These are phyloP conservation scores for Ilex aquifolium DNA, from an alignment of 257 asterid species.

Conservation along the genomic window DNA sequence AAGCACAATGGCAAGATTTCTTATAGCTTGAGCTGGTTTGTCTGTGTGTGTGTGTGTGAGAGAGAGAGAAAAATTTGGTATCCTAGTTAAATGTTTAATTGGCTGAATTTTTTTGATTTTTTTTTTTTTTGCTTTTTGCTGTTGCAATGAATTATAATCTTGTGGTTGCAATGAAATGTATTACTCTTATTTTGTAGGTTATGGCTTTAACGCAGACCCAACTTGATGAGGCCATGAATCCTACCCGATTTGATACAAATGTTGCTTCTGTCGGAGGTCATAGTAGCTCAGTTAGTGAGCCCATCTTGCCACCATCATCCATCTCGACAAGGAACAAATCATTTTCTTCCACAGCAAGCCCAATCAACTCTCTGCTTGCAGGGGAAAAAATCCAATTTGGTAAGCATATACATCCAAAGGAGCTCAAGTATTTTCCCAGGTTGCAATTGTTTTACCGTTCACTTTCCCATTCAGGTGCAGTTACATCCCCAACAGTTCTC, in stretches of 20 bases:
- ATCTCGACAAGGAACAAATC: conserved; percentile 58
- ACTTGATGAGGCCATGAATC: conserved; percentile 87
- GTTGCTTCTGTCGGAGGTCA: conserved; percentile 61
- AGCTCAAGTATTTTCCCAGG: not conserved
- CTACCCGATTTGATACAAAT: conserved; percentile 57
- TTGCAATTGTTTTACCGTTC: not conserved
- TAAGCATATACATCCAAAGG: conserved; percentile 17
- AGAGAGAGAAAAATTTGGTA: too few relatives aligned
- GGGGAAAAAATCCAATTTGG: conserved; percentile 98
- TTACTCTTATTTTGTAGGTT: conserved; percentile 39
- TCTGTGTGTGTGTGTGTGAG: too few relatives aligned
- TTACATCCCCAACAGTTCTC: conserved; percentile 82
- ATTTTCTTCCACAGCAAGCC: conserved; percentile 57
- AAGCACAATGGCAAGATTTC: not conserved
- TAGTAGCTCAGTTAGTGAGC: conserved; percentile 44
- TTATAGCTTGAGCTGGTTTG: not conserved
- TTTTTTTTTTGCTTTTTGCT: too few relatives aligned
- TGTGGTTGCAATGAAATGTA: not conserved
- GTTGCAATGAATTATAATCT: too few relatives aligned
- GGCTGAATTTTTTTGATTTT: too few relatives aligned
- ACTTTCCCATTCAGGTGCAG: conserved; percentile 56
- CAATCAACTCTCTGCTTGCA: conserved; percentile 86
- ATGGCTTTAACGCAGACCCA: conserved; percentile 86
- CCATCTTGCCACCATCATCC: conserved; percentile 50
- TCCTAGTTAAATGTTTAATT: too few relatives aligned